A percentile compares a stretch with the other conserved stretches of the same genome.
Conservation (phyloP, 495 filamentous ascomycete genomes). For the Trichoderma parareesei region DNA sequence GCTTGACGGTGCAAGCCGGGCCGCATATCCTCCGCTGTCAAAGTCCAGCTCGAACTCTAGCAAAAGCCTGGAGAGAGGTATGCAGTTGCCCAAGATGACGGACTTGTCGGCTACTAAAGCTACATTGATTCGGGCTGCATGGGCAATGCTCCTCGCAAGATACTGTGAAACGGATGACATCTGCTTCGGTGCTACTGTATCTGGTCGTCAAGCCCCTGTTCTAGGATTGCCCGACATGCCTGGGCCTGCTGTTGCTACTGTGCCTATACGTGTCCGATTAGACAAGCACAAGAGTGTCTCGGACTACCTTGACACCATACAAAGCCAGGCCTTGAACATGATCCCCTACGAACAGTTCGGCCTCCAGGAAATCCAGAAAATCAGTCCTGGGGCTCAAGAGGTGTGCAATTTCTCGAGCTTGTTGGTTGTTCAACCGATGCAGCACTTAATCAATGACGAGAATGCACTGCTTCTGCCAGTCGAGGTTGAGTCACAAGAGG, state of each 20-base stretch:
- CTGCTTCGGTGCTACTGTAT: conserved; percentile 39
- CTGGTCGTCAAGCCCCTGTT: conserved; percentile 39
- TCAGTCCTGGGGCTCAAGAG: conserved; percentile 2
- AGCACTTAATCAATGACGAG: background rate
- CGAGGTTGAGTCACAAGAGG: background rate
- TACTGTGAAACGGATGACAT: conserved; percentile 34
- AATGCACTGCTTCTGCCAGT: background rate
- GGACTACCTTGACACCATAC: conserved; percentile 21
- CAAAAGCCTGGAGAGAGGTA: background rate
- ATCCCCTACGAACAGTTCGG: conserved; percentile 39
- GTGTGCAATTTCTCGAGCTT: background rate
- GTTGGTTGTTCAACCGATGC: conserved; percentile 1
- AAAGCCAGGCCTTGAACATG: conserved; percentile 27
- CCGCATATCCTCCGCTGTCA: conserved; percentile 1
- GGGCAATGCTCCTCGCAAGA: conserved; percentile 32
- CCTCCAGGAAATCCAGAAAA: conserved; percentile 28
- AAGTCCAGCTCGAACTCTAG: background rate
- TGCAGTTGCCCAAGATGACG: conserved; percentile 8
- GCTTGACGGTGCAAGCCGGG: background rate
- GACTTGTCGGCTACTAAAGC: conserved; percentile 29
- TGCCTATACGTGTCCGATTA: conserved; percentile 39
- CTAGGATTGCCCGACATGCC: conserved; percentile 39
- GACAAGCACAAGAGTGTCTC: conserved; percentile 9
- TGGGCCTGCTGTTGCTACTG: conserved; percentile 50
- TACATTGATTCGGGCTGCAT: conserved; percentile 37